Percentiles rank a stretch among this genome's conserved stretches.
These are phyloP conservation scores for Pseudozyma hubeiensis DNA, from an alignment of 1,284 basidiomycete species.

Conservation along the genomic window DNA sequence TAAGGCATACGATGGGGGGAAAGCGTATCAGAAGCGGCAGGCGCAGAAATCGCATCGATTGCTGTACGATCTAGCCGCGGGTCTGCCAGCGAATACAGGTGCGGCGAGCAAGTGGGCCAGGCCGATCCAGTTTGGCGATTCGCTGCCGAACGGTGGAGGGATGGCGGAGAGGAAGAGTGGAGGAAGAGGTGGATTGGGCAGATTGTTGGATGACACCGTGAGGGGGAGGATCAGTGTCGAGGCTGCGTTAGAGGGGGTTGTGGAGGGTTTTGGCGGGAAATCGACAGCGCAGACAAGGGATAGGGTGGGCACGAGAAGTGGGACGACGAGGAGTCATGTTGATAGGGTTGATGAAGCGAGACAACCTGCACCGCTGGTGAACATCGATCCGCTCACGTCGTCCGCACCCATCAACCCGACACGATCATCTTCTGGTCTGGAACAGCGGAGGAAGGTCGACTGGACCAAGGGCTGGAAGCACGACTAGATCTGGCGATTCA, in stretches of 20 bases:
- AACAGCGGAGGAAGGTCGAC: slow-evolving; percentile 20
- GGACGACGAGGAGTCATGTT: too few species aligned
- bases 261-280: slow-evolving; percentile 25
- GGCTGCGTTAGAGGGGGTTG: slow-evolving; percentile 38
- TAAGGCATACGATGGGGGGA: slow-evolving; percentile 53
- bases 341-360: neutral
- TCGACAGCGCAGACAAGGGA: neutral
- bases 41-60: slow-evolving; percentile 47
- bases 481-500: slow-evolving; percentile 7
- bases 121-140: slow-evolving; percentile 61
- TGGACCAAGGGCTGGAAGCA: slow-evolving; percentile 26
- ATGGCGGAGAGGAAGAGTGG: slow-evolving; percentile 7
- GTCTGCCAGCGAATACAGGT: slow-evolving; percentile 60
- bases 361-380: neutral
- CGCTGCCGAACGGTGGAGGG: slow-evolving; percentile 32
- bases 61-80: slow-evolving; percentile 60
- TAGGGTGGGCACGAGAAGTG: too few species aligned
- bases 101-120: slow-evolving; percentile 65
- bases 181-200: slow-evolving; percentile 32
- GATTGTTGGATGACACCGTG: slow-evolving; percentile 49
- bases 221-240: slow-evolving; percentile 56
- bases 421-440: slow-evolving; percentile 5
- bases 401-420: slow-evolving; percentile 7
- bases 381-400: slow-evolving; percentile 17
- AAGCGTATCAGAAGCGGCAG: slow-evolving; percentile 27